Base-by-base conservation (phyloP, 257 asterid species). In the Scutellaria minor region DNA sequence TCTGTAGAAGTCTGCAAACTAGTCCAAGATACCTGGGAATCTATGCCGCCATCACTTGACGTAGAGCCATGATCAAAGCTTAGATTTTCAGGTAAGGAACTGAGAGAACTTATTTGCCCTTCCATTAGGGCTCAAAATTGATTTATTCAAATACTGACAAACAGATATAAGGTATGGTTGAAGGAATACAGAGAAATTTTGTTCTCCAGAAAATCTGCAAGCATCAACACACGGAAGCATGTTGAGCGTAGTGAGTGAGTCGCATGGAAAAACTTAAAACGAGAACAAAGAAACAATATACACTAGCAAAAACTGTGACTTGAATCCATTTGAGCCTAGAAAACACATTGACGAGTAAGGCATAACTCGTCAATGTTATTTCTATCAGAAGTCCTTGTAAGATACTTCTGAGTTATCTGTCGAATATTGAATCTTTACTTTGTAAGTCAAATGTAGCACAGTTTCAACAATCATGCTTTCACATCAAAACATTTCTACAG, bases 21-120 rank as follows among this genome's bases (percentile, higher is more conserved):
- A 69, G 82, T 85, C 98, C 97, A 93, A 54, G 86, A 55, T 56
- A 88, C 75, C 76, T 85, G 93, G 81, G 86, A 86, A 72, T 90
- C 96, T 73, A 88, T 72, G 64, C 79, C 81, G 10, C 83, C 66
- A 70, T 88, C 96, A 73, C 68, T 81, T 67, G 97, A 79, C 27
- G 87, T 60, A 42, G 96, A 85, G 40, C 91, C 90, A 74, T 76
- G 87, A 71, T 87, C 91, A 52, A 90, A 84, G 82, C 88, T 80
- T 61, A 90, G 57, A 64, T 80, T 82, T 68, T 92, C 97, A 42
- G 91, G 93, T 72, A 90, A 81, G 68, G 96, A 80, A 71, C 85
- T 89, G 20, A 85, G 66, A 31, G 89, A 80, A 85, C 90, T 82
- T 69, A 87, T 81, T 68, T 82, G 95, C 81, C 93, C 97, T 85